Base-by-base conservation (phyloP, 495 filamentous ascomycete genomes). In the Peziza echinospora region DNA sequence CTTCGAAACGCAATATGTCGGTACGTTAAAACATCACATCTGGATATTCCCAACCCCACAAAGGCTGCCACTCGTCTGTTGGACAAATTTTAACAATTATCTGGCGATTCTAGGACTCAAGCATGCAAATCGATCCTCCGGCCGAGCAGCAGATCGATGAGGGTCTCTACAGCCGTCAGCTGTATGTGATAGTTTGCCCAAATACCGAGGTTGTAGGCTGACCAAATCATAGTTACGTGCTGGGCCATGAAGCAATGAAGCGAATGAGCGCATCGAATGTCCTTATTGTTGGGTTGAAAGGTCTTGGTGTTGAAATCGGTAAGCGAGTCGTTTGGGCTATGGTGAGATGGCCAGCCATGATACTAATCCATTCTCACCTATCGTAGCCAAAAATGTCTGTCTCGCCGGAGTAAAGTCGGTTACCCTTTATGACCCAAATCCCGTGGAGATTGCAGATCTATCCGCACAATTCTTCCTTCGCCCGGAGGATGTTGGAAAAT, bases 171-270 rank as follows among this genome's bases (percentile, higher is more conserved):
- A 93, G 85, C 64, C 75, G 91, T 47, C 91, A 99, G 65, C 82
- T 99, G 67, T 80, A 57, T 61, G 68, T 64, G 21, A 11, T 53
- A 46, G n/a, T 11, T 26, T 44, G 19, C 39, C 16, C 22, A 28
- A 42, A 43, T n/a, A 25, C 5, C 24, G 11, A 19, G 26, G 21
- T 26, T 49, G 58, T 44, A 51, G 16, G 25, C 8, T 47, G 25
- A n/a, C 11, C 21, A 19, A 26, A 37, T 17, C 25, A 43, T 40
- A 73, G 71, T 41, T 92, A 97, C 63, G 89, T 97, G 44, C 75
- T 99, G 48, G 91, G 91, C 24, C 91, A 96, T 64, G 91, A 99
- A 68, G 91, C 91, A 45, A 99, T 99, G 91, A 96, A 92, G 67
- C 82, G 86, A 47, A 99, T 99, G 91, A 72, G 85, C 60, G 80